phyloP scores from a whole-genome alignment of 805 yeast genomes.

The Pichia phayaonensis region DNA sequence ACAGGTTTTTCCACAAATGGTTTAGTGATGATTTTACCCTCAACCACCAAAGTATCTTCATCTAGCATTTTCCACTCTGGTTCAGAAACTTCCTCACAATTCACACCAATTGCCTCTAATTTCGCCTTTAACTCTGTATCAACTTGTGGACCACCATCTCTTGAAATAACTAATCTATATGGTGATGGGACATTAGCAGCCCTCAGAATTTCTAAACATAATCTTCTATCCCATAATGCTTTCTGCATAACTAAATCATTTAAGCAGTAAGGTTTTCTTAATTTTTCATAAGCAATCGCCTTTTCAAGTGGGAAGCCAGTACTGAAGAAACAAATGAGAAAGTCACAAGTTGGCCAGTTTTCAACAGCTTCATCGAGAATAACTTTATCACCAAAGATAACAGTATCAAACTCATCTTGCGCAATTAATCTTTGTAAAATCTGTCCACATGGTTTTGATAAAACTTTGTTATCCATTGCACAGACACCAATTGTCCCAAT shows the following conservation, averaged over 20 bases:
- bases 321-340: constrained; percentile 87
- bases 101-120: constrained; percentile 55
- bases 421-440: constrained; percentile 82
- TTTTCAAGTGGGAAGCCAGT: constrained; percentile 94
- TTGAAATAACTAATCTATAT: constrained; percentile 72
- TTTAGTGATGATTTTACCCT: constrained; percentile 65
- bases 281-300: constrained; percentile 83
- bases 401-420: constrained; percentile 92
- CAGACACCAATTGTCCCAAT: constrained; percentile 96
- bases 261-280: constrained; percentile 82
- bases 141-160: constrained; percentile 95
- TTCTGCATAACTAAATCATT: constrained; percentile 90
- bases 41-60: constrained; percentile 72
- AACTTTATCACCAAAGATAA: constrained; percentile 95
- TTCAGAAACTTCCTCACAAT: constrained; percentile 42
- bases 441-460: constrained; percentile 91
- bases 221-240: constrained; percentile 93
- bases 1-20: constrained; percentile 99
- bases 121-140: constrained; percentile 58
- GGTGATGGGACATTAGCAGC: constrained; percentile 89
- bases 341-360: constrained; percentile 99
- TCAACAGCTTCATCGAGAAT: constrained; percentile 88
- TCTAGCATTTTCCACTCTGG: constrained; percentile 85
- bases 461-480: constrained; percentile 96
- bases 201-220: constrained; percentile 72